Evolutionary conservation across 2,329 filamentous ascomycete species (phyloP).

Genomic region (Ophiostoma tasmaniense): DNA sequence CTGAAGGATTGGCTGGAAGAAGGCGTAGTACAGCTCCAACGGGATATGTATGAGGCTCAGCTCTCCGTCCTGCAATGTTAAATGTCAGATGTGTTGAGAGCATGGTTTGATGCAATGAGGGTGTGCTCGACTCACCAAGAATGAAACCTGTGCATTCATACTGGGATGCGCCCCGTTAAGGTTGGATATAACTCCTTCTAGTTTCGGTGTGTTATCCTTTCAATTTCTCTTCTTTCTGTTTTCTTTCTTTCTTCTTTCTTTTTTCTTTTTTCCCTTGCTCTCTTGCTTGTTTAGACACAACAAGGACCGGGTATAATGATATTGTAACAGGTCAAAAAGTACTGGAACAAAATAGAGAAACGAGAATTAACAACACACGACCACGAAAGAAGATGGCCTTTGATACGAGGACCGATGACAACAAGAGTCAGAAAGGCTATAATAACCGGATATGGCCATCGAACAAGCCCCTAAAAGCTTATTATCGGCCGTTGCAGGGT

Average conservation of each 20-base stretch:
- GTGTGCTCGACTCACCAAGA: conserved; percentile 39
- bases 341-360: background rate
- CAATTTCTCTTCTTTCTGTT: background rate
- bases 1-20: conserved; percentile 80
- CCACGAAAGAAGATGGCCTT: background rate
- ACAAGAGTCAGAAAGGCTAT: background rate
- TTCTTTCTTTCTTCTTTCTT: background rate
- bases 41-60: conserved; percentile 89
- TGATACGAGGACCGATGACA: background rate
- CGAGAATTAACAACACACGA: background rate
- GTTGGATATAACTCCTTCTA: background rate
- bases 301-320: background rate
- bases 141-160: conserved; percentile 51
- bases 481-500: background rate
- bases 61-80: conserved; percentile 61
- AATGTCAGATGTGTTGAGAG: background rate
- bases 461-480: background rate
- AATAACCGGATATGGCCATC: background rate
- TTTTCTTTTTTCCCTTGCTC: background rate
- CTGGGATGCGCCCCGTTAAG: conserved; percentile 19
- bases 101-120: background rate
- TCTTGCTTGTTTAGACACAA: background rate
- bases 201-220: background rate
- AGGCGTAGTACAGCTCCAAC: conserved; percentile 63
- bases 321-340: background rate